Percentiles rank a stretch among this genome's conserved stretches.
Evolutionary conservation across 2,329 filamentous ascomycete species (phyloP).

Genomic region (Metarhizium humberi): DNA sequence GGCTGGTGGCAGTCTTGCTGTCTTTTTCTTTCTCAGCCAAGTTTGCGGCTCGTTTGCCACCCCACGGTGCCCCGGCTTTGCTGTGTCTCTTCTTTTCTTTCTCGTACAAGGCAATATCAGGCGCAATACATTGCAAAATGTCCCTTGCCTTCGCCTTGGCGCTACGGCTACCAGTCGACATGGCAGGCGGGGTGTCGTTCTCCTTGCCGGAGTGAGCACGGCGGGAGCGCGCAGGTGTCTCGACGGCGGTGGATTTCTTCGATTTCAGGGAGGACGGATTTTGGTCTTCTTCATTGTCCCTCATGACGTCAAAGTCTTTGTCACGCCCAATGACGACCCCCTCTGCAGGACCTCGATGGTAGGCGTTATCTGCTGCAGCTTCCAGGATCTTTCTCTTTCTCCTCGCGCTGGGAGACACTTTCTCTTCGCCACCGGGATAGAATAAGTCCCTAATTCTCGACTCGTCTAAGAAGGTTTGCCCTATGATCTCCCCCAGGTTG

Average conservation of each 20-base stretch:
- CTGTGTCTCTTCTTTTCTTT: constrained; percentile 76
- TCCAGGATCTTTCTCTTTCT: constrained; percentile 42
- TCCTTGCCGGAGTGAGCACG: constrained; percentile 60
- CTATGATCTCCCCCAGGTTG: constrained; percentile 87
- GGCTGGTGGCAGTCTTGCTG: constrained; percentile 28
- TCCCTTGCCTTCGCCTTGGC: constrained; percentile 81
- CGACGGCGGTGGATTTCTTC: constrained; percentile 7
- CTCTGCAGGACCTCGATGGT: constrained; percentile 35
- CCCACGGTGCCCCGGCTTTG: constrained; percentile 45
- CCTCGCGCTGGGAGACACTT: constrained; percentile 31
- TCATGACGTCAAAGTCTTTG: constrained; percentile 33
- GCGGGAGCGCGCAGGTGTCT: constrained; percentile 31
- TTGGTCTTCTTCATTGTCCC: constrained; percentile 30
- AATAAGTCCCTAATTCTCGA: constrained; percentile 54
- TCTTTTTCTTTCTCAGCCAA: constrained; percentile 44
- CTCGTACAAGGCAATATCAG: constrained; percentile 83
- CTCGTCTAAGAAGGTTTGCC: constrained; percentile 73
- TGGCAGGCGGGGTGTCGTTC: constrained; percentile 66
- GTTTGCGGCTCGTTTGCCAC: constrained; percentile 53
- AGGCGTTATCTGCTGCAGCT: constrained; percentile 40
- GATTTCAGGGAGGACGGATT: constrained; percentile 19
- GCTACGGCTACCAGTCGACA: constrained; percentile 66
- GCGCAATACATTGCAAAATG: constrained; percentile 65
- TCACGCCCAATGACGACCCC: constrained; percentile 35
- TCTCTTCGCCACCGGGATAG: constrained; percentile 51